These are phyloP conservation scores for Geotrichum histeridarum DNA, from an alignment of 1,139 yeast species.

Conservation along the genomic window DNA sequence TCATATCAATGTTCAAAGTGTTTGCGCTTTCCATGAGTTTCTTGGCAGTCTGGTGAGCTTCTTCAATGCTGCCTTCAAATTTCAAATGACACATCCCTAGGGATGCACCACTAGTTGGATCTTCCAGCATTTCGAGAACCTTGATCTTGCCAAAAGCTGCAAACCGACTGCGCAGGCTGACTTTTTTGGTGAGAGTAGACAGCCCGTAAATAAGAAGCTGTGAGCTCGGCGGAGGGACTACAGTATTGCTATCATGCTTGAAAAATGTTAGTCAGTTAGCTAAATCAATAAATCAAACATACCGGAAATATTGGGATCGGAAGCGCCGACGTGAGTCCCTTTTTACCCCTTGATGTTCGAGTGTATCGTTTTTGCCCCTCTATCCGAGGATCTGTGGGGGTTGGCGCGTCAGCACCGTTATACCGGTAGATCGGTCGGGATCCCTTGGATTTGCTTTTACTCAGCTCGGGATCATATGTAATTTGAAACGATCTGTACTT, in stretches of 20 bases:
- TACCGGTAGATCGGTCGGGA: constrained; percentile 38
- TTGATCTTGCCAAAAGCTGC: constrained; percentile 56
- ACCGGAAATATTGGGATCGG: constrained; percentile 48
- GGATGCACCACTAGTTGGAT: constrained; percentile 75
- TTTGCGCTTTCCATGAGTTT: constrained; percentile 38
- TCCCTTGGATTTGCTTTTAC: constrained; percentile 41
- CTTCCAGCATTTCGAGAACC: constrained; percentile 57
- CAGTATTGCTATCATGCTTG: constrained; percentile 55
- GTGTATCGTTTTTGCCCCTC: constrained; percentile 12
- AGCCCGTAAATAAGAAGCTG: constrained; percentile 69
- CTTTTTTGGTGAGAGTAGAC: constrained; percentile 45
- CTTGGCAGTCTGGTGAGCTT: constrained; percentile 49
- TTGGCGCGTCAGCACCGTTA: constrained; percentile 10
- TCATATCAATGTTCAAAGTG: constrained; percentile 37
- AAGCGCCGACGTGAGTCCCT: constrained; percentile 37
- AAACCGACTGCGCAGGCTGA: constrained; percentile 51
- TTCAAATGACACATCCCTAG: constrained; percentile 65
- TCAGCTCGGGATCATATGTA: constrained; percentile 56
- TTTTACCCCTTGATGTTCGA: constrained; percentile 35
- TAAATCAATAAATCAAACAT: neutral
- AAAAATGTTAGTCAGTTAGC: neutral
- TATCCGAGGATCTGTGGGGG: constrained; percentile 18
- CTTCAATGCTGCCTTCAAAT: constrained; percentile 48
- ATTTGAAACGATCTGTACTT: constrained; percentile 22
- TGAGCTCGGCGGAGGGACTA: constrained; percentile 70